Base-by-base conservation (phyloP, 495 filamentous ascomycete genomes). In the Penicillium manginii region DNA sequence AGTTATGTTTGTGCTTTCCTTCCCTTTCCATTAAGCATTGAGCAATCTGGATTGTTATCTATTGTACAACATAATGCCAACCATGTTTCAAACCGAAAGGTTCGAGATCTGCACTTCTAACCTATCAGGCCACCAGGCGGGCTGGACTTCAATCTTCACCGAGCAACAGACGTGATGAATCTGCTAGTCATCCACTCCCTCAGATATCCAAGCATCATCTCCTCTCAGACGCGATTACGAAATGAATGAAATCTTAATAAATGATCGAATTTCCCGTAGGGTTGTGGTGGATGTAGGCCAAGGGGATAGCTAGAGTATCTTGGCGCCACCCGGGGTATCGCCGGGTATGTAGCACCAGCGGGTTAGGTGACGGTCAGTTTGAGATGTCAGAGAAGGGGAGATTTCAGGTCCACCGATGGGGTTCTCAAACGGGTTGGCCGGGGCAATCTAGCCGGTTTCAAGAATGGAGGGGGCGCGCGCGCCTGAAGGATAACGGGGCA, bases 381-480 rank as follows among this genome's bases (percentile, higher is more conserved):
- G 45, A 26, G 19, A 47, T 4, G 22, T 5, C 12, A 17, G 8
- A 43, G 15, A 43, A 15, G 17, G 45, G 19, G 45, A 26, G 45
- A 52, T 35, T 52, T 52, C 29, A 51, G 31, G 33, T 29, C 49
- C 18, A 51, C 49, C 31, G 21, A 22, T 4, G 15, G 35, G 11
- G 15, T 37, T 37, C 35, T 37, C 35, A 37, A 37, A 37, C 35
- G 35, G 40, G 40, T 43, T 43, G 40, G 15, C n/a, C 17, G 40
- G 40, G 50, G 33, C 26, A 43, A 46, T 42, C 15, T 46, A 14
- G 55, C 31, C 19, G 37, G 54, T 57, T 57, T 57, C 54, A 57
- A 49, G 26, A 29, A 29, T 29, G 26, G 26, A 8, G 46, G 32
- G 45, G 14, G 46, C 15, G 43, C 4, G 26, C 9, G 9, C 26